phyloP scores from a whole-genome alignment of 2,329 filamentous ascomycete genomes.

The Talaromyces funiculosus region DNA sequence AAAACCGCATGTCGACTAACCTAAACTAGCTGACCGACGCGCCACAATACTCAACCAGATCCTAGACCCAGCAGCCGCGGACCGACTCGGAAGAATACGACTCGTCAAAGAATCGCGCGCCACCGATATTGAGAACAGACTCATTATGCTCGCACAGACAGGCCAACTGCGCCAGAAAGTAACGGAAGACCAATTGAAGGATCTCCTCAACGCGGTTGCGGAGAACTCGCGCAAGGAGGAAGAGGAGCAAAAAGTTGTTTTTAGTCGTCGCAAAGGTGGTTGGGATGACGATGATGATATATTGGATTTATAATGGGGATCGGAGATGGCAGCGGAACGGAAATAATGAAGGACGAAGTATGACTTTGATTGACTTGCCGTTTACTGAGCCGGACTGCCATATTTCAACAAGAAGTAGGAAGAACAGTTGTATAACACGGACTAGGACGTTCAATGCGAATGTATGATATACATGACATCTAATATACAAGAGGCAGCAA shows the following conservation, averaged over 20 bases:
- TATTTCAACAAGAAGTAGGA: background rate
- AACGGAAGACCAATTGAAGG: constrained; percentile 88
- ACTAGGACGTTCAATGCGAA: constrained; percentile 3
- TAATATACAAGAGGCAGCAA: constrained; percentile 6
- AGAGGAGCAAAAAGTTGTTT: constrained; percentile 76
- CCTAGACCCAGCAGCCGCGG: constrained; percentile 86
- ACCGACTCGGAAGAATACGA: constrained; percentile 87
- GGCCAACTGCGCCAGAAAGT: constrained; percentile 85
- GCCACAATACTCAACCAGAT: constrained; percentile 74
- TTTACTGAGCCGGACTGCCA: background rate
- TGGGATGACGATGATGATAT: constrained; percentile 73
- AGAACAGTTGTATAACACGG: background rate
- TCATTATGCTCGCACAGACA: constrained; percentile 83
- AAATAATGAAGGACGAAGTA: background rate
- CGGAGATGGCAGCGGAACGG: background rate
- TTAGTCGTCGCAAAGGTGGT: constrained; percentile 73
- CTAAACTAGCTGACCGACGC: constrained; percentile 28
- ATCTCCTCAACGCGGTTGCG: constrained; percentile 76
- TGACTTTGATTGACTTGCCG: background rate
- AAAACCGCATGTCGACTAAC: background rate
- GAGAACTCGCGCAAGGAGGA: constrained; percentile 58
- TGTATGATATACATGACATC: constrained; percentile 6
- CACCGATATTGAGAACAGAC: constrained; percentile 80
- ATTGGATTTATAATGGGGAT: constrained; percentile 33
- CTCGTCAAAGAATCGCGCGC: constrained; percentile 92